A percentile compares a stretch with the other conserved stretches of the same genome.
phyloP scores from a whole-genome alignment of 1,284 basidiomycete genomes.

The Microbotryomycetes sp. region DNA sequence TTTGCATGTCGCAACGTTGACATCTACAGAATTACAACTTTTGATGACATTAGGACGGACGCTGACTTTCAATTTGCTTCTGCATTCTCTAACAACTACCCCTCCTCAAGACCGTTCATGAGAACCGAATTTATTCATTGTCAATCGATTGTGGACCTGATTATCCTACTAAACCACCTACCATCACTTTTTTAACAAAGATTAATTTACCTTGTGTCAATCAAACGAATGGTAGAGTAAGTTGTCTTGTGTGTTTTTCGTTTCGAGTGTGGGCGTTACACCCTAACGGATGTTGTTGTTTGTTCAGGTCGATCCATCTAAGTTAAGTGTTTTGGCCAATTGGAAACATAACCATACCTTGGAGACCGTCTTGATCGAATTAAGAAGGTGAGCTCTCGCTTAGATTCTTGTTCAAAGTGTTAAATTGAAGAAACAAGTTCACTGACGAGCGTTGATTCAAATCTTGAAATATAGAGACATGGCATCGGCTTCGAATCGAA shows the following conservation, averaged over 20 bases:
- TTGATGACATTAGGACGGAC: no score
- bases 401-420: neutral
- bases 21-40: no score
- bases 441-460: neutral
- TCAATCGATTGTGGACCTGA: constrained; percentile 75
- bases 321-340: constrained; percentile 60
- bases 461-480: constrained; percentile 71
- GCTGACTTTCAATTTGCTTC: no score
- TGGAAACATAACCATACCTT: constrained; percentile 74
- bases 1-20: no score
- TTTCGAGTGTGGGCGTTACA: neutral
- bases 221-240: constrained; percentile 57
- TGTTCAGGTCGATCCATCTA: constrained; percentile 58
- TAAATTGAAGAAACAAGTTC: neutral
- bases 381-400: constrained; percentile 62
- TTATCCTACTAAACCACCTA: constrained; percentile 77
- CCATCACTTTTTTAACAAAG: constrained; percentile 76
- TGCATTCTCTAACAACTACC: no score
- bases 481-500: constrained; percentile 83
- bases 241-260: constrained; percentile 16
- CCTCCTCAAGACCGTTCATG: constrained; percentile 96
- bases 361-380: constrained; percentile 82
- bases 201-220: constrained; percentile 95
- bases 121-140: constrained; percentile 96
- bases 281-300: neutral